Base-by-base conservation (phyloP, 1,284 basidiomycete genomes). In the Irpex sp. region DNA sequence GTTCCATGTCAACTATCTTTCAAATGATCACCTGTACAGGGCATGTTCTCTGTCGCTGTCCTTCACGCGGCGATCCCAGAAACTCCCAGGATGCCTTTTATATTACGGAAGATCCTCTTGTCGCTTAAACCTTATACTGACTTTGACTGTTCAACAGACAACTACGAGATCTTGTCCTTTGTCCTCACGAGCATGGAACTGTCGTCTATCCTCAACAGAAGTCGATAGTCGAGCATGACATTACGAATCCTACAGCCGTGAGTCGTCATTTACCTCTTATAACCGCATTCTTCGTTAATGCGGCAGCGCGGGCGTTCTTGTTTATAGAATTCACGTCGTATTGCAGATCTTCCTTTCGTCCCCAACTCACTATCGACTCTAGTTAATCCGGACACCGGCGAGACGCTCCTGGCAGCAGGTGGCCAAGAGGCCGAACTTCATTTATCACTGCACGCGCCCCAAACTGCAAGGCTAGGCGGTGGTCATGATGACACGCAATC, bases 341-440 rank as follows among this genome's bases (percentile, higher is more conserved):
- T 92, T 47, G 82, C 81, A 5, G 77, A 83, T 33, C 78, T 89
- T 47, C 68, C 78, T 2, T 93, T 91, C 73, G 78, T 74, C 26
- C 87, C 90, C 13, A 90, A 92, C 69, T 87, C 88, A 4, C 82
- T 94, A 54, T 77, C 87, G 1, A 85, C 89, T 0, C 79, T 90
- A 17, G 79, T 77, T 7, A 72, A 93, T 33, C 78, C 80, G 5
- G 81, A 78, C 15, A 75, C 81, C 1, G 77, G 83, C 60, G 78
- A 83, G 59, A 85, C 83, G 0, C 81, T 95, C n/a, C 75, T 95
- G 15, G 93, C 92, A 33, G 89, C 88, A 3, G 93, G 93, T 63
- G 93, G 93, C 2, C 90, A 92, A 72, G 85, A 90, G 9, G 86
- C 89, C 3, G 91, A 95, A 71, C 80, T 95, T 1, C 87, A 92